phyloP scores from a whole-genome alignment of 345 rosid genomes.

The Aegle marmelos region DNA sequence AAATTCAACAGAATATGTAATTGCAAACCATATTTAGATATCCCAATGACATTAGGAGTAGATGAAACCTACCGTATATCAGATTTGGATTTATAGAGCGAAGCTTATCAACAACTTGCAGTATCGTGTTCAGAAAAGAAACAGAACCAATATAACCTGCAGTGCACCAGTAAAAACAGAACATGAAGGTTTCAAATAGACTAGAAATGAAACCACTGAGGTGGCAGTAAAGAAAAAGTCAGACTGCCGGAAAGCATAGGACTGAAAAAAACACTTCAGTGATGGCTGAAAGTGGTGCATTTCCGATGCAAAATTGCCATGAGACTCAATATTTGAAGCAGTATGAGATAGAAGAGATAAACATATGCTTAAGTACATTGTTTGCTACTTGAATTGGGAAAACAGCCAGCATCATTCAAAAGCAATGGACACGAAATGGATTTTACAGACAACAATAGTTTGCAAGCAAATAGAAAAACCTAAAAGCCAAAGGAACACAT shows the following conservation, averaged over 20 bases:
- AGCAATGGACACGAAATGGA: not conserved
- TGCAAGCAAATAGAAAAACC: not conserved
- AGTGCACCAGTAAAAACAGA: slow-evolving; percentile 15
- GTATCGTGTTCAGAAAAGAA: slow-evolving; percentile 71
- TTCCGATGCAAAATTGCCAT: not conserved
- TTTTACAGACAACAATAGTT: not conserved
- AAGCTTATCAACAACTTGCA: slow-evolving; percentile 81
- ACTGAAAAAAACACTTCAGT: not conserved
- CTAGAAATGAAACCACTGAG: not conserved
- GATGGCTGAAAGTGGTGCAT: not conserved
- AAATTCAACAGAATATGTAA: not conserved
- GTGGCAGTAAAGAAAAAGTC: not conserved
- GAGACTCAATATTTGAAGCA: not conserved
- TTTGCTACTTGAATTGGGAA: not conserved
- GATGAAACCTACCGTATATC: slow-evolving; percentile 61
- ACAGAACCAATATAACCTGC: slow-evolving; percentile 99
- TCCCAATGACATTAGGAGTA: not conserved
- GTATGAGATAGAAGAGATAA: not conserved
- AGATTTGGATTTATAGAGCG: slow-evolving; percentile 83
- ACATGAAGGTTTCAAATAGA: not conserved
- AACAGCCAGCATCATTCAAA: not conserved
- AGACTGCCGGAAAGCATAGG: not conserved
- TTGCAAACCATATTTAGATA: not conserved
- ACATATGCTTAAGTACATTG: not conserved
- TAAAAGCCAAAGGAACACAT: not conserved